phyloP scores from a whole-genome alignment of 768 basidiomycete genomes.

The Termitomyces sp. region DNA sequence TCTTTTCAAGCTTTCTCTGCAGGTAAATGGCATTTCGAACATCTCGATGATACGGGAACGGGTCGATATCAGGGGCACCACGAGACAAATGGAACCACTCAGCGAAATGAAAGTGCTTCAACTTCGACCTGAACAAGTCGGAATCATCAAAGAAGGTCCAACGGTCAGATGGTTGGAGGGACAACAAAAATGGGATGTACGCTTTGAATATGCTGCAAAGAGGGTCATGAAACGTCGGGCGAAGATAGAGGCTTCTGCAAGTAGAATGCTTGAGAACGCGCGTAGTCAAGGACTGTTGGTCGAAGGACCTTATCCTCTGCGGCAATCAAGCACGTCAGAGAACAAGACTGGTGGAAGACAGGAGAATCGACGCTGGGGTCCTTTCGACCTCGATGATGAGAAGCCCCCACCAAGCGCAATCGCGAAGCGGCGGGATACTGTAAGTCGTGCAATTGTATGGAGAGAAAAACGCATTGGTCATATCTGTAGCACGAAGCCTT shows the following conservation, averaged over 20 bases:
- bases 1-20: too few species aligned
- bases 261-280: slow-evolving; percentile 41
- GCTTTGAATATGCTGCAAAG: slow-evolving; percentile 38
- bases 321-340: background rate
- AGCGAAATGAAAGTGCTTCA: slow-evolving; percentile 51
- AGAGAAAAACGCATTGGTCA: background rate
- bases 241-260: slow-evolving; percentile 43
- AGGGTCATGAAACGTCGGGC: slow-evolving; percentile 40
- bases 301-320: background rate
- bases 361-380: slow-evolving; percentile 27
- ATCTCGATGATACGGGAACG: slow-evolving; percentile 58
- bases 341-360: slow-evolving; percentile 29
- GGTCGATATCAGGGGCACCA: slow-evolving; percentile 43
- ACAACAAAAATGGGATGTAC: slow-evolving; percentile 60
- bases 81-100: slow-evolving; percentile 56
- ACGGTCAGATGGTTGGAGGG: slow-evolving; percentile 59
- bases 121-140: slow-evolving; percentile 54
- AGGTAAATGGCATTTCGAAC: slow-evolving; percentile 27
- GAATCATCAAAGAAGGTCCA: slow-evolving; percentile 71
- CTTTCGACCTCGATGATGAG: slow-evolving; percentile 56
- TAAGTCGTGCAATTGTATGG: background rate
- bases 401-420: slow-evolving; percentile 70
- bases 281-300: slow-evolving; percentile 33
- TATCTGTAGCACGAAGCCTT: slow-evolving; percentile 44
- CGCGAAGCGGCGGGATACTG: slow-evolving; percentile 41